Base-by-base conservation (phyloP, 768 basidiomycete species). In the Rhizopogon vulgaris region DNA sequence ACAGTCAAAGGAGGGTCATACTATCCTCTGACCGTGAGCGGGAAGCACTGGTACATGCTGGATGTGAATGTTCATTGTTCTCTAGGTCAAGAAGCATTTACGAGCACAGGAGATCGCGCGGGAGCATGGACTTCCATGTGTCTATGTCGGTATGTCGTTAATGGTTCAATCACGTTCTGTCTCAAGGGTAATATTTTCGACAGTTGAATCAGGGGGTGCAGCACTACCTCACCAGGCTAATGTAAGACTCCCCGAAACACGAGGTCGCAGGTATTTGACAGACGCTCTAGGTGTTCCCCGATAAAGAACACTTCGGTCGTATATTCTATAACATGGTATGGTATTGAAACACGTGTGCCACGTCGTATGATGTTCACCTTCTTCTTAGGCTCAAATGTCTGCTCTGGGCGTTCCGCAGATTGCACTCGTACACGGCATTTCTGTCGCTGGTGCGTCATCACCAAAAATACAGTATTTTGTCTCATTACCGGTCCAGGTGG, bases 291-390 rank as follows among this genome's bases (percentile, higher is more conserved):
- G 83, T 94, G 11, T 95, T 95, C 67, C 94, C 94, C 5, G 94
- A 96, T 73, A 90, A 84, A 66, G 87, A 95, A 56, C 92, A 97
- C 64, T 97, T 97, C 60, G 94, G 94, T 4, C 80, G 94, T 5
- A 95, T 96, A 63, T 97, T 97, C 71, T 96, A 94, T 67, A 96
- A 97, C 61, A 95, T 95, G 92, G 93, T 87, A 52, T 32, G 92
- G 93, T 87, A 52, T 32, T 38, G 48, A 43, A 17, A 38, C 45
- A 28, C 18, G 14, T 48, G 25, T n/a, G 49, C 47, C 30, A 14
- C 6, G 9, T 52, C 36, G 48, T 30, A n/a, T 54, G 10, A 38
- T 60, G 53, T 60, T 58, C 34, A 43, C 36, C 3, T 34, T n/a
- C 37, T 48, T 42, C 40, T 15, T 60, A 90, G 88, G 89, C 90